Evolutionary conservation across 768 basidiomycete genomes (phyloP).

Genomic region (Podaxis sp.): DNA sequence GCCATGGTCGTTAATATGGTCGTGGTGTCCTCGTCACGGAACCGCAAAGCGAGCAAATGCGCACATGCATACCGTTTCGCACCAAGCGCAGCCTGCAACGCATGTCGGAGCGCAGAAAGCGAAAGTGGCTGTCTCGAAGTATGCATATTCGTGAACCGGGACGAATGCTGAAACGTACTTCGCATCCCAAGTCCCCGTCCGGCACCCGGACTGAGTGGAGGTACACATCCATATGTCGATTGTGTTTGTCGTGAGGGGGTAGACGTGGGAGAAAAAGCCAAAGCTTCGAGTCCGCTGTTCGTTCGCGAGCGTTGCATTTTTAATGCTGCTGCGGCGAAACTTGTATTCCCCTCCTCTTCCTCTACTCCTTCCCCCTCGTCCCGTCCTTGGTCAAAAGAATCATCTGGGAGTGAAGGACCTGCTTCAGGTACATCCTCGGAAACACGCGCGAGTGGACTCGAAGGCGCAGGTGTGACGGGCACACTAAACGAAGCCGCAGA

Average conservation of each 20-base stretch:
- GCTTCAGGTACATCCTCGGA: constrained; percentile 14
- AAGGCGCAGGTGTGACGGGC: constrained; percentile 27
- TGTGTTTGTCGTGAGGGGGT: not conserved
- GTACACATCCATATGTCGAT: not conserved
- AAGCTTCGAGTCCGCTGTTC: constrained; percentile 50
- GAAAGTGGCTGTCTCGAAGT: constrained; percentile 66
- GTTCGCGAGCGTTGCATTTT: constrained; percentile 56
- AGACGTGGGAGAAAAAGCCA: not conserved
- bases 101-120: constrained; percentile 56
- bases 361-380: constrained; percentile 32
- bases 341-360: constrained; percentile 21
- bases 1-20: not conserved
- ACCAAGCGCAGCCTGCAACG: constrained; percentile 65
- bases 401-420: not conserved
- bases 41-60: constrained; percentile 77
- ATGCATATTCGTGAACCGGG: constrained; percentile 65
- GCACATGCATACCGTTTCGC: constrained; percentile 79
- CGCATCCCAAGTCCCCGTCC: not conserved
- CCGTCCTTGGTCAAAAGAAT: constrained; percentile 27
- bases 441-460: constrained; percentile 21
- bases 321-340: constrained; percentile 64
- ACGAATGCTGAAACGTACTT: constrained; percentile 41
- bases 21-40: constrained; percentile 29
- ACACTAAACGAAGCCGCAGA: constrained; percentile 22
- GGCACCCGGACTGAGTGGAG: not conserved